A percentile compares a stretch with the other conserved stretches of the same genome.
These are phyloP conservation scores for Vanrija sp. DNA, from an alignment of 1,284 basidiomycete species.

Conservation along the genomic window DNA sequence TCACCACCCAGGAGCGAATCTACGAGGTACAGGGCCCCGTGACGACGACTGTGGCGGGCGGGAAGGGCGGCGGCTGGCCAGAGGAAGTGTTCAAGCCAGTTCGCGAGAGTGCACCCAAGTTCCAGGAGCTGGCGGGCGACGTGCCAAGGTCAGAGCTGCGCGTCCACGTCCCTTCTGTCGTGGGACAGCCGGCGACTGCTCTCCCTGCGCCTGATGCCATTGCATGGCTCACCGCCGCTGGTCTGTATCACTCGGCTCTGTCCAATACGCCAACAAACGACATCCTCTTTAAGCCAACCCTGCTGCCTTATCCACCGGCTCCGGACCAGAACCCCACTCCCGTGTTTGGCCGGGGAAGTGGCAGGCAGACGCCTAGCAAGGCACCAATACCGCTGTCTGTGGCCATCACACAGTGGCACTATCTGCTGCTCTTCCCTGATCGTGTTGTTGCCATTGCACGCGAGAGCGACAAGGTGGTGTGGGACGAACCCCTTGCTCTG, in stretches of 20 bases:
- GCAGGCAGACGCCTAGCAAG: neutral
- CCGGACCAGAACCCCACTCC: conserved; percentile 59
- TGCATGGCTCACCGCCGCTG: conserved; percentile 88
- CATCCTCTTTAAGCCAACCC: conserved; percentile 33
- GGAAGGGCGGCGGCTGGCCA: conserved; percentile 65
- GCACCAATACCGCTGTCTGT: conserved; percentile 57
- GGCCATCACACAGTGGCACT: conserved; percentile 86
- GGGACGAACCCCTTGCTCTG: conserved; percentile 76
- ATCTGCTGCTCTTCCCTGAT: conserved; percentile 79
- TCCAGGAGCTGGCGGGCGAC: conserved; percentile 77
- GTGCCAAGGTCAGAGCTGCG: conserved; percentile 70
- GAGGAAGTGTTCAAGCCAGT: conserved; percentile 69
- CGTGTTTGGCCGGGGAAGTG: conserved; percentile 46
- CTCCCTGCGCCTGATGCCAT: conserved; percentile 57
- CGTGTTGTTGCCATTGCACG: conserved; percentile 72
- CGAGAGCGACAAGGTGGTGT: conserved; percentile 76
- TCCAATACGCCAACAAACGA: conserved; percentile 31
- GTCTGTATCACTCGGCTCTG: conserved; percentile 72
- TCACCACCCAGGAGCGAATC: conserved; percentile 81
- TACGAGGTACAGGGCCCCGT: conserved; percentile 79
- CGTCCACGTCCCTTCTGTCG: conserved; percentile 62
- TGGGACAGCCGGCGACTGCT: conserved; percentile 59
- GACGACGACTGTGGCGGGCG: conserved; percentile 28
- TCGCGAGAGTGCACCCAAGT: conserved; percentile 71
- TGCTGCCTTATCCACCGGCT: conserved; percentile 59